Evolutionary conservation across 2,329 filamentous ascomycete genomes (phyloP).

Genomic region (Arthrobotrys musiformis): DNA sequence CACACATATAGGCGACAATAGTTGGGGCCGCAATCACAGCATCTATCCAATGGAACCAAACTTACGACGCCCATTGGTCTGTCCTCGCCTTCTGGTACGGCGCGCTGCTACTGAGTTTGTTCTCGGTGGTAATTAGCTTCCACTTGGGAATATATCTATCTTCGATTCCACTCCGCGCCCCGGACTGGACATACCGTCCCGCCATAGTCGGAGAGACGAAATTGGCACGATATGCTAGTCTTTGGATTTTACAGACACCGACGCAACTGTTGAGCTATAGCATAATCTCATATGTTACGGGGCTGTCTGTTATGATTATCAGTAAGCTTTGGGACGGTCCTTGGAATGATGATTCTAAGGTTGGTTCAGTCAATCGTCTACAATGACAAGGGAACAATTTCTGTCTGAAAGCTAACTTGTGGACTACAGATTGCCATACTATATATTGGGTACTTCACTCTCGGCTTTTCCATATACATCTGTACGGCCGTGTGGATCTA

Average conservation of each 20-base stretch:
- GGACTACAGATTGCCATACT: neutral
- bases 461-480: neutral
- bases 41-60: conserved; percentile 4
- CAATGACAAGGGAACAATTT: too few species aligned
- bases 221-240: neutral
- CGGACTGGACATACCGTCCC: neutral
- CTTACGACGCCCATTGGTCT: neutral
- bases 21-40: neutral
- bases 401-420: neutral
- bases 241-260: conserved; percentile 8
- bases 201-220: neutral
- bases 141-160: conserved; percentile 3
- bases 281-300: neutral
- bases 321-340: neutral
- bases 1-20: neutral
- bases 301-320: neutral
- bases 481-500: neutral
- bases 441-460: neutral
- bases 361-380: neutral
- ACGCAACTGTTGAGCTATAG: neutral
- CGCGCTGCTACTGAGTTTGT: neutral
- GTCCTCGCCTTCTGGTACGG: conserved; percentile 7
- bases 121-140: neutral
- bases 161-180: neutral
- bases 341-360: conserved; percentile 11